Evolutionary conservation across 306 rosid genomes (phyloP).

Genomic region (Coriaria nepalensis): DNA sequence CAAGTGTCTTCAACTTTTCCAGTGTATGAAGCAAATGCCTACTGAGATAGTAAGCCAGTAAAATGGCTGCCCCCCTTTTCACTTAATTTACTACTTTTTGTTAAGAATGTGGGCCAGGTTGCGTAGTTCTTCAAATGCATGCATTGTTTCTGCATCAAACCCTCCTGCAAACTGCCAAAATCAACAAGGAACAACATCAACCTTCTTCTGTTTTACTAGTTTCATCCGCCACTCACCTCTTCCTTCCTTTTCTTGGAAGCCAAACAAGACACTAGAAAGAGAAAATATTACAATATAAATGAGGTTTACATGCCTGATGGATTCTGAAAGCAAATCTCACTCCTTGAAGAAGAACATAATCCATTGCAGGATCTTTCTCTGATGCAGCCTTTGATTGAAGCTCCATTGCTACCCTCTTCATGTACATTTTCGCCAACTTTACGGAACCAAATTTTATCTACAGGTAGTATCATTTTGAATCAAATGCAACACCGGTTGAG

Average conservation of each 20-base stretch:
- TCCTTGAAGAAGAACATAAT: slow-evolving; percentile 97
- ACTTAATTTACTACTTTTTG: slow-evolving; percentile 41
- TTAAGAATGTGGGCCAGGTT: slow-evolving; percentile 75
- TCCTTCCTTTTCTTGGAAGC: too few species aligned
- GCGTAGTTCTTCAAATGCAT: slow-evolving; percentile 87
- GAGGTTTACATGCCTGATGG: slow-evolving; percentile 99
- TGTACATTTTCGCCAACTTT: slow-evolving; percentile 76
- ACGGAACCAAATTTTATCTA: slow-evolving; percentile 89
- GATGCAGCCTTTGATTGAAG: slow-evolving; percentile 71
- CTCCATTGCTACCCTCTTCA: slow-evolving; percentile 92
- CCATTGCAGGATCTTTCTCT: slow-evolving; percentile 96
- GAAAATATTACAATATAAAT: too few species aligned
- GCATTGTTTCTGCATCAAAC: slow-evolving; percentile 97
- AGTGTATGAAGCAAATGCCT: too few species aligned
- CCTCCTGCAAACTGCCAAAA: slow-evolving; percentile 99
- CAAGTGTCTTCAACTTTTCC: too few species aligned
- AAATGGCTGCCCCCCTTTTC: neutral
- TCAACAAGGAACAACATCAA: slow-evolving; percentile 9
- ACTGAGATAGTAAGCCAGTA: slow-evolving; percentile 33
- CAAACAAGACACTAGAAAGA: too few species aligned
- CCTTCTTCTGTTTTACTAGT: neutral
- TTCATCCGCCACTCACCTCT: too few species aligned
- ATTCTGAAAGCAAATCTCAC: slow-evolving; percentile 98
- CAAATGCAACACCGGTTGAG: slow-evolving; percentile 8
- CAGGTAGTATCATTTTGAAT: slow-evolving; percentile 18